Evolutionary conservation across 202 grass and related monocot species (phyloP).

Genomic region (Musa balbisiana): DNA sequence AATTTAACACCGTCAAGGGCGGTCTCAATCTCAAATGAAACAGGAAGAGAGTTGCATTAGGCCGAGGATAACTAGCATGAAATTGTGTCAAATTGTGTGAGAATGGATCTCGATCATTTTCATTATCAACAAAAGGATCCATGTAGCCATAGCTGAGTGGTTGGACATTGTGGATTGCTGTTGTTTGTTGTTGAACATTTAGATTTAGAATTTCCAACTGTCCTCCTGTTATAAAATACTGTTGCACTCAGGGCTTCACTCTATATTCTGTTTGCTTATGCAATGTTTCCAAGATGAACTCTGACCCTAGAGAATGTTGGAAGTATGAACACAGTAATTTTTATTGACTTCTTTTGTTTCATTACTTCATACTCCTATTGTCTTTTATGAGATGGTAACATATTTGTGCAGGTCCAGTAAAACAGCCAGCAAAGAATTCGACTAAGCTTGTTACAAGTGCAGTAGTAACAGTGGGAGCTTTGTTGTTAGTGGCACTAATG

Average conservation of each 20-base stretch:
- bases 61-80: not conserved
- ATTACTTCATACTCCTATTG: too few species aligned
- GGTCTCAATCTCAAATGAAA: too few species aligned
- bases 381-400: too few species aligned
- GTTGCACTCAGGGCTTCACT: not conserved
- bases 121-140: too few species aligned
- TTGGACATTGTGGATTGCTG: too few species aligned
- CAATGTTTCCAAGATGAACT: not conserved
- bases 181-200: too few species aligned
- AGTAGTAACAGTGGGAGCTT: constrained; percentile 87
- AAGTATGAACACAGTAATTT: not conserved
- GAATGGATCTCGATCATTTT: too few species aligned
- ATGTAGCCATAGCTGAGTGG: too few species aligned
- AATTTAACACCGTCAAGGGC: too few species aligned
- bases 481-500: constrained; percentile 92
- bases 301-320: not conserved
- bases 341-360: not conserved
- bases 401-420: constrained; percentile 41
- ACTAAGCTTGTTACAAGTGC: constrained; percentile 97
- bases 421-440: constrained; percentile 54
- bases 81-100: not conserved
- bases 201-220: too few species aligned
- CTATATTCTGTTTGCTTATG: not conserved
- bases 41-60: too few species aligned
- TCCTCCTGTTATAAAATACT: not conserved